Base-by-base conservation (phyloP, 805 yeast species). In the Starmerella stigmatis region DNA sequence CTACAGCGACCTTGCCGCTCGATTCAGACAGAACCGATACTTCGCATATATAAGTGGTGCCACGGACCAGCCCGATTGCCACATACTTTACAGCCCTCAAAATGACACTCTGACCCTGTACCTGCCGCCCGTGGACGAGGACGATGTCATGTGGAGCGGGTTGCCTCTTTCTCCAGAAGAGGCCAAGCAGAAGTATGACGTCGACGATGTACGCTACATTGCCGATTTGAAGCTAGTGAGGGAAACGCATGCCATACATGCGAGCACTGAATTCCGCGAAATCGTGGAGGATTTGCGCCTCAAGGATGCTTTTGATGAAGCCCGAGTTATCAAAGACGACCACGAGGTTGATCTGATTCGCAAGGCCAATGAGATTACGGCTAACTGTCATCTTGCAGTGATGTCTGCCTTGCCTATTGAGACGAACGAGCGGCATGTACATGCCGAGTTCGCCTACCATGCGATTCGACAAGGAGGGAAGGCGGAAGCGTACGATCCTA, bases 141-240 rank as follows among this genome's bases (percentile, higher is more conserved):
- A 92, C 35, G 96, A 85, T 59, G 81, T 89, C 33, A 81, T 92
- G 86, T 89, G 98, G 98, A 79, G 92, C 47, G 98, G 98, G 0
- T 59, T 81, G 63, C 98, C 98, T 5, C 51, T 85, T 43, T 66
- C 75, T 31, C 51, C 71, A 3, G 79, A 79, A 38, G 78, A 80
- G 16, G 96, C 96, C 0, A 44, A 62, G 40, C 60, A 67, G 17
- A 71, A 69, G 49, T 89, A 65, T 55, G 95, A 89, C 57, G 88
- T 86, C 25, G 97, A 92, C 61, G 81, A 76, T 34, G 94, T 88
- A 38, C 62, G 74, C 46, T 83, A 80, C 56, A 73, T 70, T 10
- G 56, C 63, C n/a, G 78, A 75, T 4, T 58, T 86, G 37, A 63
- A 64, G 25, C 64, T 62, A 3, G 41, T 52, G 11, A 26, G 48